phyloP scores from a whole-genome alignment of 805 yeast species.

The Starmerella etchellsii region DNA sequence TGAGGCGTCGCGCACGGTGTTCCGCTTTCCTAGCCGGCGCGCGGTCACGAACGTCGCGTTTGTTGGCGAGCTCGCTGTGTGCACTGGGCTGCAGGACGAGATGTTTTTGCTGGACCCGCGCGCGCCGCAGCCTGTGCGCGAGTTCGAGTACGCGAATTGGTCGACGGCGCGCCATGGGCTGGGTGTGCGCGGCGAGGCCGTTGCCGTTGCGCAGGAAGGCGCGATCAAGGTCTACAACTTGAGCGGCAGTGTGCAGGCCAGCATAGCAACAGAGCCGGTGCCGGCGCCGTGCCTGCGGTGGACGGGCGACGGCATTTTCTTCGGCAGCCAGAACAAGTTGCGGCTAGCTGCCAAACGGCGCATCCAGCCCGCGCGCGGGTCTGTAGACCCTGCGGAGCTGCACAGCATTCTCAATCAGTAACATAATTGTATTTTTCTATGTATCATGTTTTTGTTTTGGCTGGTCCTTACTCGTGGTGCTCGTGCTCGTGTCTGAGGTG shows the following conservation, averaged over 20 bases:
- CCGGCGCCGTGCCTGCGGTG: constrained; percentile 1
- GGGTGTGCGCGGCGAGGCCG: constrained; percentile 4
- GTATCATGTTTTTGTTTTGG: neutral
- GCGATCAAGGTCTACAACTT: constrained; percentile 11
- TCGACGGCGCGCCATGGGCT: constrained; percentile 13
- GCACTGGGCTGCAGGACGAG: constrained; percentile 14
- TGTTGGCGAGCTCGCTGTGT: neutral
- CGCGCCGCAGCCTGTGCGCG: neutral
- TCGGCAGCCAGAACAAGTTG: constrained; percentile 3
- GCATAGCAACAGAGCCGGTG: neutral
- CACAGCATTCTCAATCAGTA: too few relatives aligned
- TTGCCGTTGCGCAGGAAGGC: constrained; percentile 15
- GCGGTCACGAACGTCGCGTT: constrained; percentile 11
- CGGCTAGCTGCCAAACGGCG: constrained; percentile 1
- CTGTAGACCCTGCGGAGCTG: too few relatives aligned
- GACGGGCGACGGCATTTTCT: constrained; percentile 2
- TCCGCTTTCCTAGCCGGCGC: neutral
- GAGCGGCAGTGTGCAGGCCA: neutral
- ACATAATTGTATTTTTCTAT: neutral
- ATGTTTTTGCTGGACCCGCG: constrained; percentile 17
- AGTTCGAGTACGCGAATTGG: constrained; percentile 15
- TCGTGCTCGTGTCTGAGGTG: constrained; percentile 38
- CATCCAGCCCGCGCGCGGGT: too few relatives aligned
- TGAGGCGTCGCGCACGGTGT: neutral
- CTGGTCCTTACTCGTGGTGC: constrained; percentile 6